Base-by-base conservation (phyloP, 495 filamentous ascomycete species). In the Neurospora sp. region DNA sequence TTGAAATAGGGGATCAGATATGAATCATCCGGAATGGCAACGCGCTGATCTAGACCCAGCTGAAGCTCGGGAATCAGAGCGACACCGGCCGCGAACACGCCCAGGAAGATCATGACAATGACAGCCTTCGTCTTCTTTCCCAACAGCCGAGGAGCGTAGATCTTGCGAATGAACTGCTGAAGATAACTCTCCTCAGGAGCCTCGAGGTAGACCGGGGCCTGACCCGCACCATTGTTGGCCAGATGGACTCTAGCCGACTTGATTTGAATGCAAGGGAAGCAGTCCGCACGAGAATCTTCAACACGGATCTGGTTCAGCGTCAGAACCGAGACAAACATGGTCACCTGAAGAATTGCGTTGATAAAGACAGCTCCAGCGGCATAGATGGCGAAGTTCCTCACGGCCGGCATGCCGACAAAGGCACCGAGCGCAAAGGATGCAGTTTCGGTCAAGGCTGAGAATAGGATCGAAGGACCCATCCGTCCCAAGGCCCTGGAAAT, bases 381-480 rank as follows among this genome's bases (percentile, higher is more conserved):
- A 81, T 99, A 99, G 40, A 94, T 89, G 12, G 96, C 96, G 81
- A 99, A 99, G 78, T 99, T 99, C 71, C 93, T 88, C 42, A 99
- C 96, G 1, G 96, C 96, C 14, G 96, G 96, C 96, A 99, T 99
- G 59, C 93, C 93, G 20, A 97, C 96, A 72, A 94, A 93, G 31
- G 92, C 91, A n/a, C 96, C 96, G 37, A 99, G 82, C 2, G 92
- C 89, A 78, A 99, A 99, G 16, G 94, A 94, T 71, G 94, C 88
- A 0, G 96, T 99, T 81, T 99, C 96, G 0, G 94, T 97, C 68
- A 91, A 86, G 40, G 94, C 96, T 31, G 95, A 98, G 35, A 99
- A 91, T n/a, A 98, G 88, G 69, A 99, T 97, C 35, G 94, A 97
- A 8, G 96, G 96, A 1, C 96, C 96, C 87, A 99, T 99, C 53